Conservation (phyloP, 345 rosid genomes). For the Arabidopsis arenosa region DNA sequence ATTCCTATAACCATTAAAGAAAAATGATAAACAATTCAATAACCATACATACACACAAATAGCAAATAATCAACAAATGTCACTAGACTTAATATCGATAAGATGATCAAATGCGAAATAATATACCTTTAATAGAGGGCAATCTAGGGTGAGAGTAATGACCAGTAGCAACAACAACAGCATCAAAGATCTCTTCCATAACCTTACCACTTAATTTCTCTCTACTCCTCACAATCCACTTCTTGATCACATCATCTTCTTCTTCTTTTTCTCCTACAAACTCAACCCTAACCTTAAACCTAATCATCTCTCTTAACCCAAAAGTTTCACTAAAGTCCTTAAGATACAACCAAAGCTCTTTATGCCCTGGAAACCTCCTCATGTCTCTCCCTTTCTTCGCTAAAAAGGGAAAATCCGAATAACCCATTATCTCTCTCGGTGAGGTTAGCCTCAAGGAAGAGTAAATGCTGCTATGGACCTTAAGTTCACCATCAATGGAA, state of each 20-base stretch:
- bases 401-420: slow-evolving; percentile 79
- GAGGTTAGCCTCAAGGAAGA: slow-evolving; percentile 69
- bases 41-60: background rate
- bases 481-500: slow-evolving; percentile 43
- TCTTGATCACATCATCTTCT: slow-evolving; percentile 53
- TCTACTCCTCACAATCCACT: slow-evolving; percentile 77
- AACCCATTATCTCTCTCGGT: slow-evolving; percentile 95
- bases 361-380: slow-evolving; percentile 90
- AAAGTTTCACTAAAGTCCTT: slow-evolving; percentile 75
- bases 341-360: slow-evolving; percentile 77
- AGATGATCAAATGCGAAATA: background rate
- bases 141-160: slow-evolving; percentile 83
- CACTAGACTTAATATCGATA: background rate
- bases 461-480: slow-evolving; percentile 89
- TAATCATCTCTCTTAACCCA: slow-evolving; percentile 70
- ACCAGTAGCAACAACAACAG: slow-evolving; percentile 92
- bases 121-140: slow-evolving; percentile 78
- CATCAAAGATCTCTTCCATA: slow-evolving; percentile 82
- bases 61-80: background rate
- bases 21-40: slow-evolving; percentile 11
- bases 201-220: slow-evolving; percentile 46
- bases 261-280: slow-evolving; percentile 67
- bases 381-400: slow-evolving; percentile 73
- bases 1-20: slow-evolving; percentile 54
- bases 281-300: slow-evolving; percentile 83